Conservation (phyloP, 2,329 filamentous ascomycete genomes). For the Colletotrichum endophyticum region DNA sequence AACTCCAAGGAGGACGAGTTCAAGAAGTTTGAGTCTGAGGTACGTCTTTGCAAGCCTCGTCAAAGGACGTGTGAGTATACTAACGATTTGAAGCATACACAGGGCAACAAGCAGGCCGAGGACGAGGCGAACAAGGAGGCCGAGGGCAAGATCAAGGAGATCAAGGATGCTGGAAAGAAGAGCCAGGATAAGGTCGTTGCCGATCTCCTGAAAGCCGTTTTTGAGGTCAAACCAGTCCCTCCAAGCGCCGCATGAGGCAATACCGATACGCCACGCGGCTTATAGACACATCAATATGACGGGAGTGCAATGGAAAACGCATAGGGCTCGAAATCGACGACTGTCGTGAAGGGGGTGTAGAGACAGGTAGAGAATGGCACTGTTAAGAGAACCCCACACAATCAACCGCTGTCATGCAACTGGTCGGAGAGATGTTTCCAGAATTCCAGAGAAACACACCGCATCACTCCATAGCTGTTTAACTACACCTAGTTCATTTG, state of each 20-base stretch:
- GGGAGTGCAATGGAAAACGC: background rate
- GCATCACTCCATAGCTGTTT: background rate
- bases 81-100: slow-evolving; percentile 75
- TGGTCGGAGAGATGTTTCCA: background rate
- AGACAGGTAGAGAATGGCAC: background rate
- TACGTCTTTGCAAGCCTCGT: slow-evolving; percentile 29
- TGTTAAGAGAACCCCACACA: background rate
- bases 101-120: slow-evolving; percentile 83
- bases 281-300: background rate
- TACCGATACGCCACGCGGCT: background rate
- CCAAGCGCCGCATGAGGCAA: slow-evolving; percentile 32
- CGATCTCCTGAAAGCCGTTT: slow-evolving; percentile 84
- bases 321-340: background rate
- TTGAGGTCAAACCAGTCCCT: slow-evolving; percentile 77
- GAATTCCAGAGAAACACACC: background rate
- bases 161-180: slow-evolving; percentile 80
- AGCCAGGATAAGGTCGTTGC: slow-evolving; percentile 80
- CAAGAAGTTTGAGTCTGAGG: slow-evolving; percentile 86
- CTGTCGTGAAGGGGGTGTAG: background rate
- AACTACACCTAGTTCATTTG: background rate
- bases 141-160: slow-evolving; percentile 81
- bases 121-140: slow-evolving; percentile 80
- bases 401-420: background rate
- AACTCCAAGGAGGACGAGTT: slow-evolving; percentile 91
- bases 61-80: background rate